phyloP scores from a whole-genome alignment of 805 yeast species.

The Saturnispora silvae region DNA sequence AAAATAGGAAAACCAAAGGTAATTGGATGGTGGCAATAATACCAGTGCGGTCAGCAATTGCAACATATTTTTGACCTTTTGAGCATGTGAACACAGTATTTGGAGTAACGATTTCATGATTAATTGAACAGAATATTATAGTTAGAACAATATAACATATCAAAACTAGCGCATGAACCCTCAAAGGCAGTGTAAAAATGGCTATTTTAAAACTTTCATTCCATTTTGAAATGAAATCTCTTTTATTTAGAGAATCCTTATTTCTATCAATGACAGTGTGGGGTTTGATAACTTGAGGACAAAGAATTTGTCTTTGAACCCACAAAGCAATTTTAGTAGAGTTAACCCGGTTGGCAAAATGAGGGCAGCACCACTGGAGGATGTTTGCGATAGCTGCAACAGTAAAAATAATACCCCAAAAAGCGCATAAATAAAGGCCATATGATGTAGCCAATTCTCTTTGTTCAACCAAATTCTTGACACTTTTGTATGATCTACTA shows the following conservation, averaged over 20 bases:
- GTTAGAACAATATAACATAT: conserved; percentile 20
- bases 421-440: conserved; percentile 22
- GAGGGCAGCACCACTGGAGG: conserved; percentile 28
- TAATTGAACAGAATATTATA: conserved; percentile 21
- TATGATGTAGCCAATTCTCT: conserved; percentile 22
- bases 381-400: conserved; percentile 21
- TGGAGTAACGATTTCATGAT: conserved; percentile 21
- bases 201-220: conserved; percentile 9
- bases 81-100: conserved; percentile 24
- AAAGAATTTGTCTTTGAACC: conserved; percentile 25
- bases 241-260: not conserved
- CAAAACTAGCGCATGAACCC: conserved; percentile 25
- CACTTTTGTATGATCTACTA: conserved; percentile 20
- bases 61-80: conserved; percentile 22
- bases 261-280: not conserved
- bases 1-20: conserved; percentile 27
- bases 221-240: conserved; percentile 2
- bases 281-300: conserved; percentile 24
- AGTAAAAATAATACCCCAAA: conserved; percentile 25
- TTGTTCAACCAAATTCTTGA: conserved; percentile 20
- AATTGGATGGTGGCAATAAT: conserved; percentile 31
- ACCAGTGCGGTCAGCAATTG: conserved; percentile 37
- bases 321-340: conserved; percentile 18
- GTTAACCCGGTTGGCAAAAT: conserved; percentile 16
- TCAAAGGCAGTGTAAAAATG: conserved; percentile 23